These are phyloP conservation scores for Debaryomyces psychrophilus DNA, from an alignment of 1,139 yeast genomes.

Conservation along the genomic window DNA sequence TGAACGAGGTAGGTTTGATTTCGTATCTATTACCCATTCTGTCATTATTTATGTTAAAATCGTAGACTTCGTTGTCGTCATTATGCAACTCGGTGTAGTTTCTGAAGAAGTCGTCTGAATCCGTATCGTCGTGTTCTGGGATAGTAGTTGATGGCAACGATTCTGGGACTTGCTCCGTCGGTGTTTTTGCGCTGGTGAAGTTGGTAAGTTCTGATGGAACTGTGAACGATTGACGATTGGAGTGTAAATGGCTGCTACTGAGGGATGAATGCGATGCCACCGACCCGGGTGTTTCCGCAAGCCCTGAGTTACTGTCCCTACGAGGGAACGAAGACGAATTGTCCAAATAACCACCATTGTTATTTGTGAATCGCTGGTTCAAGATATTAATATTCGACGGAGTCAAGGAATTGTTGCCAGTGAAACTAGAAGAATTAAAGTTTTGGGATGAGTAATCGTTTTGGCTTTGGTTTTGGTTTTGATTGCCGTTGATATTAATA, in stretches of 20 bases:
- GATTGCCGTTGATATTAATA: constrained; percentile 29
- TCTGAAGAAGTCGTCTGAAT: constrained; percentile 27
- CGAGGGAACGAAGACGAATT: constrained; percentile 16
- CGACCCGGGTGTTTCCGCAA: constrained; percentile 29
- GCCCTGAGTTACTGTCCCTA: constrained; percentile 19
- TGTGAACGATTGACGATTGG: constrained; percentile 14
- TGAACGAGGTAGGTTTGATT: constrained; percentile 14
- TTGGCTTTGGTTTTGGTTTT: constrained; percentile 13
- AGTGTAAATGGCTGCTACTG: constrained; percentile 11
- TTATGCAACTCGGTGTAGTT: constrained; percentile 19
- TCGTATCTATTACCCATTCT: constrained; percentile 11
- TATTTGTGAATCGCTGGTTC: constrained; percentile 29
- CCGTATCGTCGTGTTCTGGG: constrained; percentile 18
- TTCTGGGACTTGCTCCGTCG: constrained; percentile 22
- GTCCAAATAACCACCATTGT: constrained; percentile 35
- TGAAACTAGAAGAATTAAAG: constrained; percentile 6
- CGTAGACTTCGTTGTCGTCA: constrained; percentile 7
- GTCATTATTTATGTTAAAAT: constrained; percentile 12
- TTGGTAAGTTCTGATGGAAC: constrained; percentile 12
- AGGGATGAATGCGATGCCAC: constrained; percentile 26
- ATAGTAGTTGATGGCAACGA: constrained; percentile 22
- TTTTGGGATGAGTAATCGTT: background rate
- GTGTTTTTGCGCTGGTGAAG: constrained; percentile 9
- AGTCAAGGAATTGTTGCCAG: constrained; percentile 25
- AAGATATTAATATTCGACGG: constrained; percentile 32